These are phyloP conservation scores for Mortierella sp. DNA, from an alignment of 371 early-diverging fungal genomes.

Conservation along the genomic window DNA sequence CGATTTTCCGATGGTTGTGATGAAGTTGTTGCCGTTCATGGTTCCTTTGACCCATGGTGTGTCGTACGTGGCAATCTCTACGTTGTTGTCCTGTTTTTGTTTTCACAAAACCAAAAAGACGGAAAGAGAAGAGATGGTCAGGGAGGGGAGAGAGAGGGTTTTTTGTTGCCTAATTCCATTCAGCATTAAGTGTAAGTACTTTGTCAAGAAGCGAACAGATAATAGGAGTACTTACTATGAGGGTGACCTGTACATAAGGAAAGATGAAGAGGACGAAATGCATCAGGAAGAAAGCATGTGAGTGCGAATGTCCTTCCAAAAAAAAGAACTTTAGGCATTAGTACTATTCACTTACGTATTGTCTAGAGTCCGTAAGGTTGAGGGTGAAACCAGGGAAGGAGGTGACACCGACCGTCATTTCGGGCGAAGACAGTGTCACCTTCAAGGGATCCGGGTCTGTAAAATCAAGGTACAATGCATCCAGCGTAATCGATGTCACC, in stretches of 20 bases:
- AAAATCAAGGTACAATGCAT: neutral
- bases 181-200: no score
- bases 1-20: neutral
- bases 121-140: no score
- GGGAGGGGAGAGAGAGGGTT: no score
- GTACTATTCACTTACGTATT: neutral
- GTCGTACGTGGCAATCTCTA: conserved; percentile 14
- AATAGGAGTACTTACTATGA: no score
- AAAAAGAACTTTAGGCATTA: no score
- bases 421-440: neutral
- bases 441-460: neutral
- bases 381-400: neutral
- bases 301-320: no score
- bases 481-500: neutral
- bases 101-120: no score
- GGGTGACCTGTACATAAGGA: no score
- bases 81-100: conserved; percentile 9
- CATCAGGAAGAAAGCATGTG: no score
- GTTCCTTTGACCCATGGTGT: conserved; percentile 4
- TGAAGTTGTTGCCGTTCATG: neutral
- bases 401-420: neutral
- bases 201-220: no score
- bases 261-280: no score
- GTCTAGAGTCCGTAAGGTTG: neutral
- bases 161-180: no score